Evolutionary conservation across 169 alveolate species (phyloP).

Genomic region (Babesia bovis): DNA sequence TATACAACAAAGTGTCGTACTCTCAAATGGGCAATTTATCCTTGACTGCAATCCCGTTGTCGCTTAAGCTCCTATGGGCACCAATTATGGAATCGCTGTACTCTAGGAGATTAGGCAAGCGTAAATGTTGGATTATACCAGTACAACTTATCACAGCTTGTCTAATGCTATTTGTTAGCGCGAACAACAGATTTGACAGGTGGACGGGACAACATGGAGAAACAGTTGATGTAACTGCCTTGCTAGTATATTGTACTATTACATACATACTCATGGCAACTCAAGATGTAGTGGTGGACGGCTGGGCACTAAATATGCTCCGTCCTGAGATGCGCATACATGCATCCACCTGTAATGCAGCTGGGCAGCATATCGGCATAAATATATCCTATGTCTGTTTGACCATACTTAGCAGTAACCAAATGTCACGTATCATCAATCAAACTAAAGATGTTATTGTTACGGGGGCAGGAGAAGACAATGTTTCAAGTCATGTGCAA

Average conservation of each 20-base stretch:
- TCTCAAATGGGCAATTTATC: conserved; percentile 76
- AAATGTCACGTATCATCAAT: conserved; percentile 47
- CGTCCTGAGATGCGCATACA: conserved; percentile 60
- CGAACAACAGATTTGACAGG: conserved; percentile 40
- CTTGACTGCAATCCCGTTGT: conserved; percentile 73
- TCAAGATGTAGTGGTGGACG: conserved; percentile 95
- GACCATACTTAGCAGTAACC: conserved; percentile 68
- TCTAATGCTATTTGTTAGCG: conserved; percentile 63
- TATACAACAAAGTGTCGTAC: conserved; percentile 80
- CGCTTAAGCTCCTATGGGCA: conserved; percentile 90
- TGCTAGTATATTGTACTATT: conserved; percentile 64
- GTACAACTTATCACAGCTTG: conserved; percentile 69
- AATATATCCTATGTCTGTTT: conserved; percentile 77
- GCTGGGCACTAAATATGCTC: conserved; percentile 93
- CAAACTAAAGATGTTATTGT: conserved; percentile 31
- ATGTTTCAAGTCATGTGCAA: conserved; percentile 15
- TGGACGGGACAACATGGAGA: conserved; percentile 70
- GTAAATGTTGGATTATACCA: conserved; percentile 93
- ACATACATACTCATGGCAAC: conserved; percentile 85
- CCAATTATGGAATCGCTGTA: conserved; percentile 89
- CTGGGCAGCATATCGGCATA: conserved; percentile 83
- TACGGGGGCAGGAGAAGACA: background rate
- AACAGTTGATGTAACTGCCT: conserved; percentile 39
- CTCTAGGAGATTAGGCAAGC: conserved; percentile 81
- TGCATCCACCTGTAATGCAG: conserved; percentile 83